Conservation (phyloP, 441 rosid species). For the Populus hybrid region DNA sequence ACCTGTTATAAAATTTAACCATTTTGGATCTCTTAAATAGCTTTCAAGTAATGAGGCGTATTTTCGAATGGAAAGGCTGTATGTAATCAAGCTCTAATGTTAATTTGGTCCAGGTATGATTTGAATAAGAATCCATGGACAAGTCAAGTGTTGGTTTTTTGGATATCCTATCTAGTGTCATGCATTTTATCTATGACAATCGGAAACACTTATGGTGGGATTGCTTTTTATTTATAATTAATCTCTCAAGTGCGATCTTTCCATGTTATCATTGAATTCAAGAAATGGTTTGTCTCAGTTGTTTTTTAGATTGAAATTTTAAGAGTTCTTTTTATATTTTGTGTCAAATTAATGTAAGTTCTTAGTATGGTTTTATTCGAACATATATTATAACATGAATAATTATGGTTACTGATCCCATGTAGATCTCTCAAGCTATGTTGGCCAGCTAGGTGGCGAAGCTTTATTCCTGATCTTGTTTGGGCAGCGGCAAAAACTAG, state of each 20-base stretch:
- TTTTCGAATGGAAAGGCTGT: slow-evolving; percentile 80
- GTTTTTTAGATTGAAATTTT: too few species aligned
- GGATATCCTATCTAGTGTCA: neutral
- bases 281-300: neutral
- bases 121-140: neutral
- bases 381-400: too few species aligned
- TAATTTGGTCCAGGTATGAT: slow-evolving; percentile 89
- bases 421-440: slow-evolving; percentile 95
- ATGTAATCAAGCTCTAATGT: slow-evolving; percentile 94
- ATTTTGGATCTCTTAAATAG: slow-evolving; percentile 32
- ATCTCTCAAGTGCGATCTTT: neutral
- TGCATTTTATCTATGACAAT: neutral
- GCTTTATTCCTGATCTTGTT: slow-evolving; percentile 99
- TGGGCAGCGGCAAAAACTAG: slow-evolving; percentile 99
- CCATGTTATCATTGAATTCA: neutral
- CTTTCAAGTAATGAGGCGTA: slow-evolving; percentile 90
- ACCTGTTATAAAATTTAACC: neutral
- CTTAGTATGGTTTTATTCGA: too few species aligned
- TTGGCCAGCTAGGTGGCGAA: slow-evolving; percentile 98
- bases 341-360: too few species aligned
- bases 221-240: neutral
- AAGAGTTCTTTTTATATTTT: too few species aligned
- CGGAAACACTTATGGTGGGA: neutral
- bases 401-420: neutral
- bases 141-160: neutral